Evolutionary conservation across 225 moss, liverwort and hornwort species (phyloP).

Genomic region (Physcomitrellopsis africana): DNA sequence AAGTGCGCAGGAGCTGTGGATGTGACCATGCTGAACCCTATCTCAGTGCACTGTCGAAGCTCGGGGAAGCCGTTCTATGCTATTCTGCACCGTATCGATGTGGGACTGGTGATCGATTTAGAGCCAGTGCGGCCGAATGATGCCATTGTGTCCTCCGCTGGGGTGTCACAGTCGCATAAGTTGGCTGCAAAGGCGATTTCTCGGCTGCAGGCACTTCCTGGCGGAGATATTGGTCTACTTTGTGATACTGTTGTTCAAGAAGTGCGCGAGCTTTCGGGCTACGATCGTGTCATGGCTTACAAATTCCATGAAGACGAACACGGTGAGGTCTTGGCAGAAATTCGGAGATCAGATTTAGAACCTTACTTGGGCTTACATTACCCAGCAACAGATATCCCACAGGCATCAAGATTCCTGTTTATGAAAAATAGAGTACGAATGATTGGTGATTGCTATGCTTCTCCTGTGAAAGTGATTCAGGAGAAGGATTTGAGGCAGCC

Average conservation of each 20-base stretch:
- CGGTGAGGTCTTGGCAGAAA: conserved; percentile 65
- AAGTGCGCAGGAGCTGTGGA: conserved; percentile 48
- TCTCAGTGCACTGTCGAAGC: conserved; percentile 59
- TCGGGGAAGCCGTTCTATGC: conserved; percentile 66
- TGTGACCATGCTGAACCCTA: conserved; percentile 61
- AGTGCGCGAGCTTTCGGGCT: conserved; percentile 61
- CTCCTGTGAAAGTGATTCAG: conserved; percentile 62
- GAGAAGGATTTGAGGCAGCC: conserved; percentile 63
- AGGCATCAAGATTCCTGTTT: conserved; percentile 59
- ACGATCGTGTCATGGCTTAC: conserved; percentile 65
- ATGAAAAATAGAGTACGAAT: conserved; percentile 68
- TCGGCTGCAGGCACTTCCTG: conserved; percentile 53
- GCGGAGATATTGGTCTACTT: conserved; percentile 58
- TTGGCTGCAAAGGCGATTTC: conserved; percentile 61
- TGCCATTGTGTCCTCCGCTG: conserved; percentile 54
- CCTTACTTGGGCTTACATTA: conserved; percentile 64
- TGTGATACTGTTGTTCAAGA: conserved; percentile 64
- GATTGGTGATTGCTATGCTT: conserved; percentile 66
- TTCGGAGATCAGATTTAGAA: conserved; percentile 61
- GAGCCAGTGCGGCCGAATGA: conserved; percentile 57
- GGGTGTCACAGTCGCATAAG: conserved; percentile 56
- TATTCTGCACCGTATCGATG: conserved; percentile 61
- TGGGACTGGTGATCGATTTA: conserved; percentile 61
- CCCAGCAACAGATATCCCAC: conserved; percentile 62
- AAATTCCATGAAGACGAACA: conserved; percentile 68